Percentiles rank a stretch among this genome's conserved stretches.
These are phyloP conservation scores for Scenedesmus sp. DNA, from an alignment of 163 green algal genomes.

Conservation along the genomic window DNA sequence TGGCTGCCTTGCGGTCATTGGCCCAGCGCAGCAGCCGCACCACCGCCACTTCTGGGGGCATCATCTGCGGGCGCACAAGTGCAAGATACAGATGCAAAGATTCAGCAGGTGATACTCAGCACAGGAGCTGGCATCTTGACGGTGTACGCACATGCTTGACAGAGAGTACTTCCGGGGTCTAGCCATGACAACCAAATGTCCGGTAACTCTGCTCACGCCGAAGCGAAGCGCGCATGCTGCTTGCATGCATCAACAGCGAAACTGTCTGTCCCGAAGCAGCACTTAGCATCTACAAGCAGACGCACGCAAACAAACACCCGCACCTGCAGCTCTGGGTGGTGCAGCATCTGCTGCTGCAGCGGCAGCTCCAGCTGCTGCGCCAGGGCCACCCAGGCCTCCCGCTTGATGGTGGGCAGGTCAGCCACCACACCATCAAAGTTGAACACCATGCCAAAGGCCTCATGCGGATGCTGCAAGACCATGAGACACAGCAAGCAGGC, in stretches of 20 bases:
- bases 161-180: too few species aligned
- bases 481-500: neutral
- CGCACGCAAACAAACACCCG: neutral
- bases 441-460: slow-evolving; percentile 90
- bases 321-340: slow-evolving; percentile 36
- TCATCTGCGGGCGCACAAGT: neutral
- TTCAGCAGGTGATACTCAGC: neutral
- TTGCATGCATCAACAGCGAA: neutral
- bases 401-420: slow-evolving; percentile 66
- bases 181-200: neutral
- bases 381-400: slow-evolving; percentile 69
- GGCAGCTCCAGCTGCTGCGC: slow-evolving; percentile 70
- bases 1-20: slow-evolving; percentile 43
- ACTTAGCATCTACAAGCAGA: neutral
- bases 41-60: slow-evolving; percentile 55
- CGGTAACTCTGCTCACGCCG: too few species aligned
- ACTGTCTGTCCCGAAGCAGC: neutral
- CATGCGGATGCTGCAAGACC: slow-evolving; percentile 77
- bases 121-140: neutral
- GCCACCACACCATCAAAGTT: slow-evolving; percentile 75
- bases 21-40: slow-evolving; percentile 62
- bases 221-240: neutral
- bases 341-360: slow-evolving; percentile 54
- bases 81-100: neutral
- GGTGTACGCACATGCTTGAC: neutral